Evolutionary conservation across 768 basidiomycete species (phyloP), one percentile per base, ranked within the genome.

Genomic region (Suillus hirtellus): DNA sequence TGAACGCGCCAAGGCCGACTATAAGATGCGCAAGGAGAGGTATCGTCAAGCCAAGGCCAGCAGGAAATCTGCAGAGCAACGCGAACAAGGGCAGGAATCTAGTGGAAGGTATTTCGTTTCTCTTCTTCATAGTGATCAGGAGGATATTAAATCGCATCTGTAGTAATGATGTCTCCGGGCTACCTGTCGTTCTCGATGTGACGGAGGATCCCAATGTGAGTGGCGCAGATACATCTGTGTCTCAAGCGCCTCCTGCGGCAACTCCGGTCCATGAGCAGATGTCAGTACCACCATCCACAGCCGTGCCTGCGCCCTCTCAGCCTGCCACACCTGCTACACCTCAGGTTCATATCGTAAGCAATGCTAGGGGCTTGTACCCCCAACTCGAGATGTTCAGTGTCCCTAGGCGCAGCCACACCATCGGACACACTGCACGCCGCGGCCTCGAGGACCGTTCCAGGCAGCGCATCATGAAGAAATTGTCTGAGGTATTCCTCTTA

Each of bases 21-120:
- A 93, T 73, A 89, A 85, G 74, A 80, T 79, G 1, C 84, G 87
- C 73, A 93, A 93, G 69, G 89, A 90, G 68, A 79, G 78, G 27
- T 90, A 91, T 68, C 83, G 89, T 35, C 76, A 76, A 66, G 84
- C 87, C 60, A 81, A 85, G 60, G 84, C 86, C 55, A 76, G 77
- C 31, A 82, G 79, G 62, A 80, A 72, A 66, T 79, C 75, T 66
- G 78, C 77, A 62, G 75, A 74, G 60, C 76, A 75, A 54, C 69
- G 67, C 52, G 56, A 58, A 27, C 63, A 62, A 37, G 66, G 60
- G 8, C 67, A 68, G 10, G 69, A 64, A 47, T 68, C 68, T 21
- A 65, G 43, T 35, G 77, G 71, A 49, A 78, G 72, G 75, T 77
- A 59, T 24, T 19, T 5, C 11, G 17, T 3, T 4, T 44, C 21